These are phyloP conservation scores for Tolypocladium sp. DNA, from an alignment of 2,329 filamentous ascomycete species.

Conservation along the genomic window DNA sequence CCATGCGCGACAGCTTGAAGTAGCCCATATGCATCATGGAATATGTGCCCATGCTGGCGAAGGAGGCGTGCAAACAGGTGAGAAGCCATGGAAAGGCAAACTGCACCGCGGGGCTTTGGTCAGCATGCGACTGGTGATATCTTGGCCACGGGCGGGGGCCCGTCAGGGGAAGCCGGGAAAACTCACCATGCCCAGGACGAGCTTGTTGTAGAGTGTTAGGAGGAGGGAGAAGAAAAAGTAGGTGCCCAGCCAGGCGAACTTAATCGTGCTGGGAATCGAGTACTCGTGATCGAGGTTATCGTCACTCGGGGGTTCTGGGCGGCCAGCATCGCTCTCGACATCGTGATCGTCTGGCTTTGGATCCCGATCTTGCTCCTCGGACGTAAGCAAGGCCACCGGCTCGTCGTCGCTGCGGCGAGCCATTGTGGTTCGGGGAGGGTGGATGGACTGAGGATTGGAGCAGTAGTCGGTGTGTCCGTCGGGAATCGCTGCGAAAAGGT, in stretches of 20 bases:
- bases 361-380: slow-evolving; percentile 20
- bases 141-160: background rate
- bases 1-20: slow-evolving; percentile 43
- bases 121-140: background rate
- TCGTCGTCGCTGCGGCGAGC: slow-evolving; percentile 21
- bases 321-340: slow-evolving; percentile 20
- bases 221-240: slow-evolving; percentile 41
- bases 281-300: slow-evolving; percentile 35
- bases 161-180: background rate
- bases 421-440: slow-evolving; percentile 13
- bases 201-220: slow-evolving; percentile 51
- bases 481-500: background rate
- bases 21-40: slow-evolving; percentile 40
- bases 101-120: slow-evolving; percentile 17
- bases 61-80: slow-evolving; percentile 48
- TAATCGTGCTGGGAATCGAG: slow-evolving; percentile 32
- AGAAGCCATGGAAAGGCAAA: slow-evolving; percentile 53
- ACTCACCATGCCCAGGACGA: slow-evolving; percentile 41
- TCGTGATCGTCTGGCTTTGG: slow-evolving; percentile 19
- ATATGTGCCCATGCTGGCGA: slow-evolving; percentile 47
- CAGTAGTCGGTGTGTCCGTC: background rate
- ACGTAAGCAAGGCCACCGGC: slow-evolving; percentile 18
- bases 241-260: slow-evolving; percentile 39
- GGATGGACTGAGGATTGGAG: background rate
- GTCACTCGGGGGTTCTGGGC: slow-evolving; percentile 16